Conservation (phyloP, 495 filamentous ascomycete genomes). For the Xylaria venustula region DNA sequence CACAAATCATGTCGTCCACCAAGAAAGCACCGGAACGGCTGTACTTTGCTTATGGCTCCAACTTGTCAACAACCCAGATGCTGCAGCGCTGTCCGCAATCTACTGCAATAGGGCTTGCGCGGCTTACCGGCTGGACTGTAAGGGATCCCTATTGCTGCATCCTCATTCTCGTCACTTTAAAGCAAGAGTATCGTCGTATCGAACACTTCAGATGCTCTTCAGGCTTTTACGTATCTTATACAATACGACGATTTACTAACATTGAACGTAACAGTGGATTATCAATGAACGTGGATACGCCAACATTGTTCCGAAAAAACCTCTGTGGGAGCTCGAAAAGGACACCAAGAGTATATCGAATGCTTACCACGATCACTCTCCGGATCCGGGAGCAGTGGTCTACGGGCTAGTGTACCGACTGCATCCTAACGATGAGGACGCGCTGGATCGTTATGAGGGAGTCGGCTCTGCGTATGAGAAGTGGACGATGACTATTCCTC, state of each 20-base stretch:
- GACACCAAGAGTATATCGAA: too few species aligned
- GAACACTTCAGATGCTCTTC: too few species aligned
- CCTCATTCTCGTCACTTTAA: too few species aligned
- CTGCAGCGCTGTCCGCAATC: slow-evolving; percentile 35
- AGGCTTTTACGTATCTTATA: background rate
- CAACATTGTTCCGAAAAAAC: slow-evolving; percentile 32
- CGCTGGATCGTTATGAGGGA: slow-evolving; percentile 35
- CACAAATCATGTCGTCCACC: too few species aligned
- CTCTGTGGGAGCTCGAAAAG: too few species aligned
- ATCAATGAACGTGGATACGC: slow-evolving; percentile 45
- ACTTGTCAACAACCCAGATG: slow-evolving; percentile 43
- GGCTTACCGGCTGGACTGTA: slow-evolving; percentile 31
- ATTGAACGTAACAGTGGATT: slow-evolving; percentile 27
- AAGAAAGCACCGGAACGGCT: background rate
- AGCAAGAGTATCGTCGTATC: too few species aligned
- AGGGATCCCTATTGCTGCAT: background rate
- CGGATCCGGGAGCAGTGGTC: slow-evolving; percentile 19
- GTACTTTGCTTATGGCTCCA: slow-evolving; percentile 45
- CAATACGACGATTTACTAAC: background rate
- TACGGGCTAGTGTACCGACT: slow-evolving; percentile 43
- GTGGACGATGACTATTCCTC: slow-evolving; percentile 22
- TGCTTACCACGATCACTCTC: background rate
- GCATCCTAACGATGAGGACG: slow-evolving; percentile 27
- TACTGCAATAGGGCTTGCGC: slow-evolving; percentile 32
- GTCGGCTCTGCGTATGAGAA: slow-evolving; percentile 39